A percentile compares a stretch with the other conserved stretches of the same genome.
Evolutionary conservation across 2,329 filamentous ascomycete genomes (phyloP).

Genomic region (Claviceps africana): DNA sequence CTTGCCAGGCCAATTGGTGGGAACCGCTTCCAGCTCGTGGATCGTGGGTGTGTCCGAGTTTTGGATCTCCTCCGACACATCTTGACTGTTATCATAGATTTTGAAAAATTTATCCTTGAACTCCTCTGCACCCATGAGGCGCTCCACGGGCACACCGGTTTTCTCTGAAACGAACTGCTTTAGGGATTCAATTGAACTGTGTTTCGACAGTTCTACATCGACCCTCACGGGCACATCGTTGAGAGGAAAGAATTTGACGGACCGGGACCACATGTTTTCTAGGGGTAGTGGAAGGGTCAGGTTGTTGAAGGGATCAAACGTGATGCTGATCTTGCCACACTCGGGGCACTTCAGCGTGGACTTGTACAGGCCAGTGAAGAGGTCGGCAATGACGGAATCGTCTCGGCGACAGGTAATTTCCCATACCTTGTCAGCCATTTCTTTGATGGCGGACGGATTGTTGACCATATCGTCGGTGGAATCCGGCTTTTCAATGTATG

Average conservation of each 20-base stretch:
- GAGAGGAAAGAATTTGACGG: slow-evolving; percentile 64
- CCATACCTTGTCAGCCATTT: slow-evolving; percentile 80
- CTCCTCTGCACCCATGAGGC: slow-evolving; percentile 69
- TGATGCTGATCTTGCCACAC: slow-evolving; percentile 93
- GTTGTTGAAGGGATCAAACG: slow-evolving; percentile 95
- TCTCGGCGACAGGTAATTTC: slow-evolving; percentile 85
- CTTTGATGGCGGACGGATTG: slow-evolving; percentile 63
- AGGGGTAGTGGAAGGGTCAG: slow-evolving; percentile 82
- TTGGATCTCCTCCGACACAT: slow-evolving; percentile 59
- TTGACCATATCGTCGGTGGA: slow-evolving; percentile 93
- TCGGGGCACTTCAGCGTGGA: slow-evolving; percentile 86
- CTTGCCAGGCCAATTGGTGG: slow-evolving; percentile 62
- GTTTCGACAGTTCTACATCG: slow-evolving; percentile 67
- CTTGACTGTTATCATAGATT: slow-evolving; percentile 55
- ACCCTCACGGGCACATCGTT: slow-evolving; percentile 57
- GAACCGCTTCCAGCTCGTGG: slow-evolving; percentile 62
- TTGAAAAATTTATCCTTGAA: slow-evolving; percentile 80
- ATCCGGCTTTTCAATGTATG: slow-evolving; percentile 93
- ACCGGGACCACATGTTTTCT: slow-evolving; percentile 65
- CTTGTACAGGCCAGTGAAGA: slow-evolving; percentile 97
- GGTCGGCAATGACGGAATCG: slow-evolving; percentile 85
- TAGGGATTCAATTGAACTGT: slow-evolving; percentile 51
- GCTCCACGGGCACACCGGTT: slow-evolving; percentile 48
- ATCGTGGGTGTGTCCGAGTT: slow-evolving; percentile 53
- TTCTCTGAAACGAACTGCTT: slow-evolving; percentile 59